Base-by-base conservation (phyloP, 2,329 filamentous ascomycete species). In the Cytospora chrysosperma region DNA sequence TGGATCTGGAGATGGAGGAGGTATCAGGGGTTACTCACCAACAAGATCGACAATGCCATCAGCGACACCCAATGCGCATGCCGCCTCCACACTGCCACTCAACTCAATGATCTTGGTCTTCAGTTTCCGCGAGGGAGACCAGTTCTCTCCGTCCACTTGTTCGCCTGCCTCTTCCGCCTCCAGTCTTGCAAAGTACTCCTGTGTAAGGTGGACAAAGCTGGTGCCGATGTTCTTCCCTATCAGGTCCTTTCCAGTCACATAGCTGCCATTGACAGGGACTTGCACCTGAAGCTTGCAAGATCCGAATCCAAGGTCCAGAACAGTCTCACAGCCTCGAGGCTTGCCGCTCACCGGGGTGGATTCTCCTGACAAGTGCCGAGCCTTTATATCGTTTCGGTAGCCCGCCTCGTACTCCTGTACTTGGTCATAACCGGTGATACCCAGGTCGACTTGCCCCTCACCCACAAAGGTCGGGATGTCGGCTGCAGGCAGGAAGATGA, bases 381-480 rank as follows among this genome's bases (percentile, higher is more conserved):
- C 75, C 72, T 79, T 82, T 65, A 80, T 79, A 52, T 81, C 72
- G 43, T 78, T 75, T 53, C 80, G 78, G 27, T 87, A 80, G 30
- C 79, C 80, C 53, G 89, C 88, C 77, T 93, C 91, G 78, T 97
- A 91, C 78, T 98, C 94, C 66, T 89, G 88, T 56, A 98, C 92
- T 73, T 97, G 93, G 75, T 99, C 95, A 72, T 87, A 86, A 57
- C 95, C 95, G 0, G 95, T 98, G 74, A 99, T 99, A 67, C 95
- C 95, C 19, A 99, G 82, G 73, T 97, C 93, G 55, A 97, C 92
- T 67, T 89, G 89, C 64, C 95, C 95, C 78, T 98, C 93, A 63
- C 94, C 94, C 55, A 99, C 93, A 74, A 98, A 98, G 47, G 93
- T 97, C 6, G 95, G 95, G 73, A 99, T 99, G 75, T 99, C 95